Evolutionary conservation across 352 stramenopile species (phyloP).

Genomic region (Phytophthora macrochlamydospora): DNA sequence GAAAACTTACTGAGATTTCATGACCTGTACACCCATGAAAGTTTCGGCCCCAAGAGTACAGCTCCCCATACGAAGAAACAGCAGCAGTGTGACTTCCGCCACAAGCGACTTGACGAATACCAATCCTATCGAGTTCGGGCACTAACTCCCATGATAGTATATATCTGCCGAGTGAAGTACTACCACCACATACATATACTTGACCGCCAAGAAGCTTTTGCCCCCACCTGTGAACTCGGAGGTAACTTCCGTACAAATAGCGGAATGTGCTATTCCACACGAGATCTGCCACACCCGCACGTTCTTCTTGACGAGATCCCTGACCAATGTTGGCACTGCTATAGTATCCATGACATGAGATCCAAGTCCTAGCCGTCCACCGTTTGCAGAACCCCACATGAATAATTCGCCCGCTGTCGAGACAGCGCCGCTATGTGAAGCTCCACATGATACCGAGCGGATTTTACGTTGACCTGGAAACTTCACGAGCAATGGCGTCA

Average conservation of each 20-base stretch:
- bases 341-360: conserved; percentile 60
- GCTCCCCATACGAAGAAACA: conserved; percentile 87
- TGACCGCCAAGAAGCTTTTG: conserved; percentile 78
- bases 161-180: conserved; percentile 79
- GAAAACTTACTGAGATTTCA: conserved; percentile 32
- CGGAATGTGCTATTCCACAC: conserved; percentile 80
- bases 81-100: conserved; percentile 90
- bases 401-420: conserved; percentile 75
- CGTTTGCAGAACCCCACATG: conserved; percentile 93
- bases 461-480: conserved; percentile 68
- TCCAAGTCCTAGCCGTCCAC: conserved; percentile 91
- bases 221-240: conserved; percentile 60
- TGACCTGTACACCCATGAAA: conserved; percentile 90
- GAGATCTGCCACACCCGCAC: conserved; percentile 82
- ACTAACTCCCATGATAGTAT: conserved; percentile 80
- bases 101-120: conserved; percentile 80
- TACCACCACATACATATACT: conserved; percentile 89
- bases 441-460: conserved; percentile 88
- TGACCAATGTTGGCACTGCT: conserved; percentile 84
- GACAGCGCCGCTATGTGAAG: conserved; percentile 80
- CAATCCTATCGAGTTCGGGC: conserved; percentile 49
- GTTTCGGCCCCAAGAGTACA: conserved; percentile 95
- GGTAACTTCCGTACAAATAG: conserved; percentile 75
- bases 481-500: conserved; percentile 69
- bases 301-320: conserved; percentile 59